phyloP scores from a whole-genome alignment of 192 early-diverging fungal species.

The Coemansia sp. region DNA sequence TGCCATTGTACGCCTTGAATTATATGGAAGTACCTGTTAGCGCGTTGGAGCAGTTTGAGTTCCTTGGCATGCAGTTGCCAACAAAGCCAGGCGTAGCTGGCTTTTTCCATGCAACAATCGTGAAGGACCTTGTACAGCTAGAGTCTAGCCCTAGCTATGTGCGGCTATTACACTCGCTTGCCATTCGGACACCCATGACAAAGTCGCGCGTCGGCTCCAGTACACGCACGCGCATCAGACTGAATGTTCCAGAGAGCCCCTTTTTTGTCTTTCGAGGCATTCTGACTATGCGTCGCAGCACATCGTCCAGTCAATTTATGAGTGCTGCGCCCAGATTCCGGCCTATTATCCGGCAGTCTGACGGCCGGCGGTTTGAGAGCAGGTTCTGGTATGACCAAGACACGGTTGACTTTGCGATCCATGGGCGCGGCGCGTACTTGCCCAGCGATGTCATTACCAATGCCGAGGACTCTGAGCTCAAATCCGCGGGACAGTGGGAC shows the following conservation, averaged over 20 bases:
- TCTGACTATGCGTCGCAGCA: constrained; percentile 19
- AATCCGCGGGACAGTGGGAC: constrained; percentile 25
- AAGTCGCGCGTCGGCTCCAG: not conserved
- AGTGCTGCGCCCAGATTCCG: constrained; percentile 17
- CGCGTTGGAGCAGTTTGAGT: constrained; percentile 15
- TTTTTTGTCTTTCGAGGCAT: constrained; percentile 44
- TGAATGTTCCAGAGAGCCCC: constrained; percentile 51
- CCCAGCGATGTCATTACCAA: constrained; percentile 23
- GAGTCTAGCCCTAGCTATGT: constrained; percentile 18
- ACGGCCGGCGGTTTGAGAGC: constrained; percentile 48
- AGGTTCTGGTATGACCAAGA: constrained; percentile 48
- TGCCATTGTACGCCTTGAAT: constrained; percentile 21
- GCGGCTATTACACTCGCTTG: constrained; percentile 16
- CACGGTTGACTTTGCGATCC: constrained; percentile 43
- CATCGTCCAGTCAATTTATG: not conserved
- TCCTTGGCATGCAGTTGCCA: constrained; percentile 36
- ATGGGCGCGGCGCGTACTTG: constrained; percentile 53
- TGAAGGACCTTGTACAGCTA: not conserved
- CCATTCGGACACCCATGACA: not conserved
- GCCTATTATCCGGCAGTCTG: constrained; percentile 46
- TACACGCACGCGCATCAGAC: constrained; percentile 35
- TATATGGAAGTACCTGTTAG: constrained; percentile 28
- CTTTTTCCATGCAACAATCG: constrained; percentile 32
- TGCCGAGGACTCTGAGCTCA: not conserved
- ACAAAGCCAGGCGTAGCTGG: constrained; percentile 5